phyloP scores from a whole-genome alignment of 257 asterid species.

The Nicotiana attenuata region DNA sequence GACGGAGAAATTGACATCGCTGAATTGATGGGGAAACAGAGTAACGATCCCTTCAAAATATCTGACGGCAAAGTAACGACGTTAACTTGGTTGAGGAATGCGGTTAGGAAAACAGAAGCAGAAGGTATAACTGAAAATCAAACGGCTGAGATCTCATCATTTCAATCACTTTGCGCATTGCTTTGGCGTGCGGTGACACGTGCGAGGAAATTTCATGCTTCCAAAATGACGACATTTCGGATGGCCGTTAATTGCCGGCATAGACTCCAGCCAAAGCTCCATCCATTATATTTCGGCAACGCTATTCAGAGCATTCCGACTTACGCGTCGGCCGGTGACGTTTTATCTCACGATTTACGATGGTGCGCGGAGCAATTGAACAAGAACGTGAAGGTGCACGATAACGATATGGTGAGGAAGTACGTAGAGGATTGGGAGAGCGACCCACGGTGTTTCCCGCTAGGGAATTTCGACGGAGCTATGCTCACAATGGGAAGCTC shows the following conservation, averaged over 20 bases:
- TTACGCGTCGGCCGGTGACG: conserved; percentile 31
- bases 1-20: conserved; percentile 10
- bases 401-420: conserved; percentile 20
- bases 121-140: not conserved
- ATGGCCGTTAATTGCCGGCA: conserved; percentile 35
- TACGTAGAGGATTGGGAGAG: conserved; percentile 29
- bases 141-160: conserved; percentile 26
- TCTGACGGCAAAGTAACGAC: not conserved
- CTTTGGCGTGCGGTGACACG: conserved; percentile 44
- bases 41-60: conserved; percentile 4
- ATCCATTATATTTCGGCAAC: conserved; percentile 33
- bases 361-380: conserved; percentile 41
- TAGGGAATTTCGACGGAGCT: conserved; percentile 39
- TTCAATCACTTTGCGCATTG: conserved; percentile 33
- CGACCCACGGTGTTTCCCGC: conserved; percentile 31
- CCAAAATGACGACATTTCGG: conserved; percentile 31
- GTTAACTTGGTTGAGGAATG: not conserved
- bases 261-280: conserved; percentile 32
- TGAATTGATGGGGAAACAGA: conserved; percentile 14
- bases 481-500: conserved; percentile 41
- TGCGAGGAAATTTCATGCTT: conserved; percentile 22
- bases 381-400: conserved; percentile 23
- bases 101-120: not conserved
- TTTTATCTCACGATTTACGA: conserved; percentile 19
- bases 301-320: conserved; percentile 39